Percentiles rank a stretch among this genome's conserved stretches.
Conservation (phyloP, 768 basidiomycete species). For the Macrolepiota albuminosa region DNA sequence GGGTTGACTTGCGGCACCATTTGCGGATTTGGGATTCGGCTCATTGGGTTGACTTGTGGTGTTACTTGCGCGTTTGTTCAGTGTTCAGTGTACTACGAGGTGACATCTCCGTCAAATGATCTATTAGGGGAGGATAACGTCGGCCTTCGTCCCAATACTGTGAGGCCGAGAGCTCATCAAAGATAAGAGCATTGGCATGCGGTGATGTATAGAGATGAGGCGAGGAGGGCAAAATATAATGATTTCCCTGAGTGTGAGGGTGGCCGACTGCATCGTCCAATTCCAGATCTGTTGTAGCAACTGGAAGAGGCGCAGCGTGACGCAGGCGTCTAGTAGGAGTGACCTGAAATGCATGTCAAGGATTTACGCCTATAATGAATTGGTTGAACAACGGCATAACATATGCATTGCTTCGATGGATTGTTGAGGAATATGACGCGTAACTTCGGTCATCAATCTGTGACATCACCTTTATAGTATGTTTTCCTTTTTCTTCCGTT, state of each 20-base stretch:
- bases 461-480: no score
- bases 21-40: neutral
- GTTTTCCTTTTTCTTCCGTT: no score
- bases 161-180: neutral
- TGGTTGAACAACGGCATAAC: no score
- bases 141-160: neutral
- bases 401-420: no score
- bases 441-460: no score
- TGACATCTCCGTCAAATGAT: neutral
- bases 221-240: neutral
- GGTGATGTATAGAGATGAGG: neutral
- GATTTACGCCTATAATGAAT: no score
- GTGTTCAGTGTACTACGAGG: neutral
- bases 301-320: neutral
- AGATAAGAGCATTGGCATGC: neutral
- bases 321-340: no score
- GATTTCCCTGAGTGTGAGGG: neutral
- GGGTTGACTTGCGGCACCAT: no score
- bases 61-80: neutral
- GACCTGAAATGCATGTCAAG: no score
- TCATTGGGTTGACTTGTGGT: neutral
- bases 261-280: neutral
- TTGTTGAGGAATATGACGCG: no score
- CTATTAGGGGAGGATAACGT: neutral
- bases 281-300: neutral